These are phyloP conservation scores for Jamesozyma piceae DNA, from an alignment of 805 yeast genomes.

Conservation along the genomic window DNA sequence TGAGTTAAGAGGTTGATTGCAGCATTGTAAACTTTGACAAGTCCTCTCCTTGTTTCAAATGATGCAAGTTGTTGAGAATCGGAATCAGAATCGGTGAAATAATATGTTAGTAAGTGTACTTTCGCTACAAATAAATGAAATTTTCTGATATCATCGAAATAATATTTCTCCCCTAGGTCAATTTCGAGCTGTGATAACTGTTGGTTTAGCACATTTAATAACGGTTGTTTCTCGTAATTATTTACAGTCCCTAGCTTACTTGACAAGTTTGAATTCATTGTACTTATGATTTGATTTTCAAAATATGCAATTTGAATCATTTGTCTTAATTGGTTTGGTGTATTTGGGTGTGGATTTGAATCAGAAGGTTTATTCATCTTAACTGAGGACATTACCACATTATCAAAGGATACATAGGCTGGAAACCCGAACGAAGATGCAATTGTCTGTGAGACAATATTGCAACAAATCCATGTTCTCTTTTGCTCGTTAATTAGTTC, in stretches of 20 bases:
- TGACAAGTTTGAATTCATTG: slow-evolving; percentile 60
- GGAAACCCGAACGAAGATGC: slow-evolving; percentile 94
- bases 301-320: slow-evolving; percentile 78
- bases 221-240: slow-evolving; percentile 62
- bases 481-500: slow-evolving; percentile 62
- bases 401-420: slow-evolving; percentile 78
- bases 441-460: slow-evolving; percentile 78
- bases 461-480: slow-evolving; percentile 90
- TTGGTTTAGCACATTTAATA: slow-evolving; percentile 57
- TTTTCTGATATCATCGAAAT: slow-evolving; percentile 57
- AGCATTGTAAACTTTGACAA: slow-evolving; percentile 71
- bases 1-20: slow-evolving; percentile 64
- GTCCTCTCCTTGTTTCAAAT: slow-evolving; percentile 61
- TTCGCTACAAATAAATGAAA: slow-evolving; percentile 64
- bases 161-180: slow-evolving; percentile 34
- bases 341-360: slow-evolving; percentile 34
- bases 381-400: slow-evolving; percentile 48
- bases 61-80: slow-evolving; percentile 18
- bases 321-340: slow-evolving; percentile 56
- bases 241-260: slow-evolving; percentile 60
- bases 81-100: slow-evolving; percentile 48
- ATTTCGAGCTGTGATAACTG: slow-evolving; percentile 70
- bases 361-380: slow-evolving; percentile 10
- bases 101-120: slow-evolving; percentile 74
- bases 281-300: slow-evolving; percentile 75